phyloP scores from a whole-genome alignment of 2,329 filamentous ascomycete genomes.

The Hymenoscyphus linearis region DNA sequence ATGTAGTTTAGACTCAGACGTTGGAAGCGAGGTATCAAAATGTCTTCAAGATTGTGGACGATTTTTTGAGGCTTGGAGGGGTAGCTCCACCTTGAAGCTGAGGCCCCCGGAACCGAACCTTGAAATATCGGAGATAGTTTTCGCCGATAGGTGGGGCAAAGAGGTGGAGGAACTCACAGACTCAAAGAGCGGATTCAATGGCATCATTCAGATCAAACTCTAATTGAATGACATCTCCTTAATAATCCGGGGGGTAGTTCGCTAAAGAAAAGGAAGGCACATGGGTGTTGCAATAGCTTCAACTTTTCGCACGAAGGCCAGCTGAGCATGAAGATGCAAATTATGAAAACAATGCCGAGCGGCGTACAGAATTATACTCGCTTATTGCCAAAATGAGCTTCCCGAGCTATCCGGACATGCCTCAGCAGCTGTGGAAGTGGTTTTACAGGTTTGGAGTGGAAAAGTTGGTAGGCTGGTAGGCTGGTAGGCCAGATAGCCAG shows the following conservation, averaged over 20 bases:
- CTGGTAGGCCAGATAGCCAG: too few species aligned
- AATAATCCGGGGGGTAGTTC: neutral
- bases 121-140: neutral
- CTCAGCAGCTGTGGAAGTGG: neutral
- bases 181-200: neutral
- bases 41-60: neutral
- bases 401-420: neutral
- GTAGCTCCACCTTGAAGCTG: conserved; percentile 12
- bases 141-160: neutral
- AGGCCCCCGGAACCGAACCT: too few species aligned
- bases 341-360: neutral
- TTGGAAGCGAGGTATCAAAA: neutral
- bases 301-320: neutral
- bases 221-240: neutral
- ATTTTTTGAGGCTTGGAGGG: neutral
- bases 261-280: too few species aligned
- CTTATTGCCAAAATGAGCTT: conserved; percentile 1
- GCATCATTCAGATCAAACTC: neutral
- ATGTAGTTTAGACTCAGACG: neutral
- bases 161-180: neutral
- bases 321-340: neutral
- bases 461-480: too few species aligned
- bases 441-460: neutral
- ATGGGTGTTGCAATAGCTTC: neutral
- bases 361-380: neutral